Base-by-base conservation (phyloP, 1,284 basidiomycete species). In the Ustilago esculenta region DNA sequence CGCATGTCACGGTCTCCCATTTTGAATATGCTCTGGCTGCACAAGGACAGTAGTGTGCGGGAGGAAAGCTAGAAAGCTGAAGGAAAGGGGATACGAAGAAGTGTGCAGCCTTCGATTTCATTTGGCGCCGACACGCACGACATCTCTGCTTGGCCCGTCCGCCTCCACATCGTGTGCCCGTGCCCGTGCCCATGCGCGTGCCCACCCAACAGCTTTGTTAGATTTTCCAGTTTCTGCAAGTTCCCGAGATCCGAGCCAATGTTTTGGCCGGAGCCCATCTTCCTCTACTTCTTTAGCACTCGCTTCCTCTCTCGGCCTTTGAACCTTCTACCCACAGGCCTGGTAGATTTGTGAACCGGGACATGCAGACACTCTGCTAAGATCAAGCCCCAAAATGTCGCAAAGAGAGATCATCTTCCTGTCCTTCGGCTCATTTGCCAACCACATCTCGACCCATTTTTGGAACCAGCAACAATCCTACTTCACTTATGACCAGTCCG, bases 401-500 rank as follows among this genome's bases (percentile, higher is more conserved):
- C 68, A 71, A 34, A 68, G 66, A 42, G 78, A 80, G 47, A 72
- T 73, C 29, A 74, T 80, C 48, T 68, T 76, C 63, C 64, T 81
- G 47, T 74, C 77, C 17, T 76, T 81, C 29, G 79, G 79, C 32
- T 64, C 71, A 12, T 59, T 76, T 42, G 66, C 79, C 33, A 76
- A 78, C 40, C 72, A 78, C 61, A 70, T 77, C 36, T 55, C 78
- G 8, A 78, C 77, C 12, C 76, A 79, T 53, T 81, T 76, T 39
- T 81, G 76, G 74, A 81, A 81, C 46, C 49, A 75, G 39, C 79
- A 81, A 32, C 66, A 77, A 39, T 63, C 72, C 20, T 79, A 81
- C 58, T 77, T 79, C 41, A 58, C 64, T 25, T 75, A 72, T 50
- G 58, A 63, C 14, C 23, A 52, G 6, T 48, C 42, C 23, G 60